These are phyloP conservation scores for Selaginella moellendorffii DNA, from an alignment of 75 land plant species.

Conservation along the genomic window DNA sequence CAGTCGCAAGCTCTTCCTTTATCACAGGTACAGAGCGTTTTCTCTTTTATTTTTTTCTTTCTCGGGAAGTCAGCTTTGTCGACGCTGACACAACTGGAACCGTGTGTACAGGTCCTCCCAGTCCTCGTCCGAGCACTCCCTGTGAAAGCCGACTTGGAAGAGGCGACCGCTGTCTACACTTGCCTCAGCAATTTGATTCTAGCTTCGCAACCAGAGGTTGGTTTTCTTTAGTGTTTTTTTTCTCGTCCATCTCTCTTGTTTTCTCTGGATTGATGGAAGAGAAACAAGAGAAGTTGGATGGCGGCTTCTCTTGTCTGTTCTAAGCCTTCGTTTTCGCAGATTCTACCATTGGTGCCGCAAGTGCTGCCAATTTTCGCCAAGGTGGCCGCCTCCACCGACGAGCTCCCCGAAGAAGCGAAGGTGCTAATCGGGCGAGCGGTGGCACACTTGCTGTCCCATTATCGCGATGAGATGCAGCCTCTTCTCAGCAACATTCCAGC, in stretches of 20 bases:
- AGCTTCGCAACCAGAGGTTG: constrained; percentile 71
- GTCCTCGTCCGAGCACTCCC: constrained; percentile 72
- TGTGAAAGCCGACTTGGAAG: constrained; percentile 78
- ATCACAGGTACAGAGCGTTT: constrained; percentile 44
- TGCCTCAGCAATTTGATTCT: constrained; percentile 56
- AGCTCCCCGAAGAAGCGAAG: constrained; percentile 40
- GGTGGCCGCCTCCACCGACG: constrained; percentile 52
- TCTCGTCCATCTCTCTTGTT: too few relatives aligned
- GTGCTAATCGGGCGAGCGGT: constrained; percentile 47
- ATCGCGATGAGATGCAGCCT: constrained; percentile 80
- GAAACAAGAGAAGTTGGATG: background rate
- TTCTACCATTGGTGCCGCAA: constrained; percentile 65
- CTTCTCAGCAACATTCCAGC: constrained; percentile 53
- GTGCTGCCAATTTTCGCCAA: constrained; percentile 67
- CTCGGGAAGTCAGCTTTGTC: background rate
- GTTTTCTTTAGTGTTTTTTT: background rate
- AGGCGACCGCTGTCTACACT: constrained; percentile 60
- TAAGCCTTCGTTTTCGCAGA: constrained; percentile 28
- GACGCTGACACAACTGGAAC: background rate
- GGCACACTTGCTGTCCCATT: constrained; percentile 55
- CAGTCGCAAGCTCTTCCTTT: constrained; percentile 72
- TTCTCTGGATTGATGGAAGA: too few relatives aligned
- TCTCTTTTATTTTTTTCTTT: background rate
- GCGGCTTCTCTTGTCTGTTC: too few relatives aligned
- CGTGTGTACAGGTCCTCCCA: constrained; percentile 54